Percentiles rank a stretch among this genome's conserved stretches.
Conservation (phyloP, 2,329 filamentous ascomycete species). For the Myriosclerotinia curreyana region DNA sequence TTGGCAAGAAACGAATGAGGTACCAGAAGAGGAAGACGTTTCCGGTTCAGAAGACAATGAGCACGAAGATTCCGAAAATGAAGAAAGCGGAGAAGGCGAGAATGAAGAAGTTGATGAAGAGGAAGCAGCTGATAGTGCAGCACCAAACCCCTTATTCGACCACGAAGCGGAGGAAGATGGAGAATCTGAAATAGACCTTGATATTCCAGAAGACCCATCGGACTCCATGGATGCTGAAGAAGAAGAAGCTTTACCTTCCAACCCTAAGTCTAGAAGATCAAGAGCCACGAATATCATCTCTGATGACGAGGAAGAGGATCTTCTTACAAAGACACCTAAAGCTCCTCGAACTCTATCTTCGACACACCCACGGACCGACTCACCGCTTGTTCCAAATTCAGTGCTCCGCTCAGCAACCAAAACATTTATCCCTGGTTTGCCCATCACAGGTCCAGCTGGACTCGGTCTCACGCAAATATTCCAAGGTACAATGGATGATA, state of each 20-base stretch:
- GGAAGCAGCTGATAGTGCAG: slow-evolving; percentile 43
- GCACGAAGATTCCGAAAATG: slow-evolving; percentile 39
- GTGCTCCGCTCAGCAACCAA: slow-evolving; percentile 67
- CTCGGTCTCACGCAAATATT: slow-evolving; percentile 87
- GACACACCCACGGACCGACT: slow-evolving; percentile 42
- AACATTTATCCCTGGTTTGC: slow-evolving; percentile 66
- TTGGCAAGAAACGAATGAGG: slow-evolving; percentile 47
- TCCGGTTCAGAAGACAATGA: slow-evolving; percentile 42
- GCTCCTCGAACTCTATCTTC: slow-evolving; percentile 34
- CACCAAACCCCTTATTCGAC: slow-evolving; percentile 35
- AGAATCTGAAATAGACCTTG: slow-evolving; percentile 33
- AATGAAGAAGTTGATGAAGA: slow-evolving; percentile 44
- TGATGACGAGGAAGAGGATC: slow-evolving; percentile 45
- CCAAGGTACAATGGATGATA: slow-evolving; percentile 78
- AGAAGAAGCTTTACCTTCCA: slow-evolving; percentile 32
- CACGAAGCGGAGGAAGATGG: slow-evolving; percentile 42
- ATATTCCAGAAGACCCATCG: slow-evolving; percentile 37
- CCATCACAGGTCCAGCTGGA: slow-evolving; percentile 57
- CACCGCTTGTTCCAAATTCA: slow-evolving; percentile 55
- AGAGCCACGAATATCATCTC: slow-evolving; percentile 39
- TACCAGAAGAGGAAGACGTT: slow-evolving; percentile 44
- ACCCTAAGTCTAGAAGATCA: slow-evolving; percentile 26
- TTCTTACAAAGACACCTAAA: slow-evolving; percentile 28
- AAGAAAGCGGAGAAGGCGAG: slow-evolving; percentile 37
- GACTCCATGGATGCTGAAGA: slow-evolving; percentile 34